phyloP scores from a whole-genome alignment of 2,329 filamentous ascomycete species.

The Fusarium nematophilum region DNA sequence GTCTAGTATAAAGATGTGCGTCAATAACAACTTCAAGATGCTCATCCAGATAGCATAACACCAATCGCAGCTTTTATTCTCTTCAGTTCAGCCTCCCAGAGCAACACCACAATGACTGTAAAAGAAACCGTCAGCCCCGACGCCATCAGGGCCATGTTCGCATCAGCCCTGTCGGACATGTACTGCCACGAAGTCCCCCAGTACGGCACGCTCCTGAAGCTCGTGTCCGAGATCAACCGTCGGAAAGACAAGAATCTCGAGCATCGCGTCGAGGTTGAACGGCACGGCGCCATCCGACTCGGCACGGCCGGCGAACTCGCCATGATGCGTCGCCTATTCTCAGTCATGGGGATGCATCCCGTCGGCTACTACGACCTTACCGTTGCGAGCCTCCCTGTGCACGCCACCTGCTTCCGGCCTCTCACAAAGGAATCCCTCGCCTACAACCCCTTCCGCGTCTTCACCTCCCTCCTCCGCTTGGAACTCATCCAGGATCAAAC shows the following conservation, averaged over 20 bases:
- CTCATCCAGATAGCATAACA: no score
- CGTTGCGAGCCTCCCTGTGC: constrained; percentile 58
- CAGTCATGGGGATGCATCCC: constrained; percentile 58
- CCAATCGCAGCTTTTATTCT: no score
- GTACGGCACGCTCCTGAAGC: constrained; percentile 44
- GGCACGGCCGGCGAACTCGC: constrained; percentile 56
- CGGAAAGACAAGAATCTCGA: neutral
- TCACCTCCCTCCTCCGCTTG: constrained; percentile 50
- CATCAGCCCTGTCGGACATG: constrained; percentile 45
- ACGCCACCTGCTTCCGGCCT: constrained; percentile 62
- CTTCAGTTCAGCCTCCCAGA: neutral
- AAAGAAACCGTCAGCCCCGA: constrained; percentile 18
- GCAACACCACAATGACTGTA: constrained; percentile 2
- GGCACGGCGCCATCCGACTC: constrained; percentile 61
- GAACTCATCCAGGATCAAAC: constrained; percentile 48
- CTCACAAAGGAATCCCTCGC: constrained; percentile 47
- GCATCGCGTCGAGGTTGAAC: constrained; percentile 30
- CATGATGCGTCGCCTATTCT: constrained; percentile 56
- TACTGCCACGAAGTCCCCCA: constrained; percentile 47
- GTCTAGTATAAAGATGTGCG: neutral
- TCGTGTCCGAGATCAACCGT: constrained; percentile 40
- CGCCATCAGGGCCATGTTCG: constrained; percentile 30
- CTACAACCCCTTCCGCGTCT: constrained; percentile 57
- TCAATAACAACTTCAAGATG: neutral
- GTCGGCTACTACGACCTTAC: constrained; percentile 64